phyloP scores from a whole-genome alignment of 805 yeast genomes.

The Ogataea pignaliae region DNA sequence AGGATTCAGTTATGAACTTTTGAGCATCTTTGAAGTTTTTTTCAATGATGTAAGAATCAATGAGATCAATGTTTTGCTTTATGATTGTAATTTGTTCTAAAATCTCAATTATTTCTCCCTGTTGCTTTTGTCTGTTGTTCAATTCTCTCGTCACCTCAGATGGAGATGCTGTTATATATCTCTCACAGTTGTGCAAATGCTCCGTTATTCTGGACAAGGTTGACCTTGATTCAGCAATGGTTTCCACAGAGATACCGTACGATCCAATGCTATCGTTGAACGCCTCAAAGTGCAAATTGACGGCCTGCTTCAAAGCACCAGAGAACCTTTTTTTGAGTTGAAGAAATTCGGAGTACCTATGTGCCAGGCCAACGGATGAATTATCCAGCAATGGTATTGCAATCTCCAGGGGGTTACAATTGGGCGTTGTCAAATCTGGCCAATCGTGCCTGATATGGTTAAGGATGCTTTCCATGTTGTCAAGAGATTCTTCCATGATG shows the following conservation, averaged over 20 bases:
- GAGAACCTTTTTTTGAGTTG: conserved; percentile 55
- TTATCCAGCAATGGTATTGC: conserved; percentile 82
- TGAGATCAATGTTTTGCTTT: conserved; percentile 50
- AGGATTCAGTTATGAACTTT: conserved; percentile 33
- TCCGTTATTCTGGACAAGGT: conserved; percentile 19
- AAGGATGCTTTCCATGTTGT: conserved; percentile 15
- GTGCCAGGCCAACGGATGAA: conserved; percentile 88
- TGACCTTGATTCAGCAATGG: conserved; percentile 60
- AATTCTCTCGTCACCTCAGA: conserved; percentile 59
- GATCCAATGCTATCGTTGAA: conserved; percentile 85
- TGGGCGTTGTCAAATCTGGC: conserved; percentile 41
- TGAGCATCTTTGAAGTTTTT: conserved; percentile 56
- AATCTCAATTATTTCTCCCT: conserved; percentile 65
- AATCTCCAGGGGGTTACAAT: conserved; percentile 77
- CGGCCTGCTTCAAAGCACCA: conserved; percentile 58
- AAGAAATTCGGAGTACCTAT: conserved; percentile 61
- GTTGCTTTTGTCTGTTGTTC: conserved; percentile 55
- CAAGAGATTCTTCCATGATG: conserved; percentile 15
- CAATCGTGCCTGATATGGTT: conserved; percentile 20
- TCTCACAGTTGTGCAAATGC: conserved; percentile 16
- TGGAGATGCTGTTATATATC: conserved; percentile 34
- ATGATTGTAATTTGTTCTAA: conserved; percentile 63
- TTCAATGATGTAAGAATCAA: conserved; percentile 66
- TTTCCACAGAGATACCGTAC: conserved; percentile 63
- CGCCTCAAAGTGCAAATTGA: conserved; percentile 75